These are phyloP conservation scores for Amanita subjunquillea DNA, from an alignment of 768 basidiomycete species.

Conservation along the genomic window DNA sequence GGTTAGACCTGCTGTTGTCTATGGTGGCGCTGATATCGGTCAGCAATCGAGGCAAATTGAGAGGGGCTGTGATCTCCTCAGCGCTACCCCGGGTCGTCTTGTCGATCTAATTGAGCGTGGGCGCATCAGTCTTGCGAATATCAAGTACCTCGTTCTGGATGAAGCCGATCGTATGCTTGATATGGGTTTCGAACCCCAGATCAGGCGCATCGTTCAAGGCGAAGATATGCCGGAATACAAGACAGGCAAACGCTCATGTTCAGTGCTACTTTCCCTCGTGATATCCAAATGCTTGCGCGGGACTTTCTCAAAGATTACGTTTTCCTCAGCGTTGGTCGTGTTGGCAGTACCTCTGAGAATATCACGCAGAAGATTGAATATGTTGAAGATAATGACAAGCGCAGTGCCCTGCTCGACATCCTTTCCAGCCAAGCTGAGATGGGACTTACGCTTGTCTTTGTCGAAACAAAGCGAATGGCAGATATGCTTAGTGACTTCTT, in stretches of 20 bases:
- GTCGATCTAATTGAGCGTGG: slow-evolving; percentile 98
- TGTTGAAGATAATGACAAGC: slow-evolving; percentile 95
- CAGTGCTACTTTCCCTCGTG: slow-evolving; percentile 97
- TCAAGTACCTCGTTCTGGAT: slow-evolving; percentile 96
- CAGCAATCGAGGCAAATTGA: slow-evolving; percentile 90
- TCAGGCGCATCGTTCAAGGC: slow-evolving; percentile 93
- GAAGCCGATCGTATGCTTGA: slow-evolving; percentile 99
- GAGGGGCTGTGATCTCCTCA: slow-evolving; percentile 93
- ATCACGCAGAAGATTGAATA: slow-evolving; percentile 99
- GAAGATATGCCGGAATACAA: slow-evolving; percentile 91
- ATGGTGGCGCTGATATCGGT: slow-evolving; percentile 98
- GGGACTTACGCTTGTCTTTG: slow-evolving; percentile 91
- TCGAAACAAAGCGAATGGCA: slow-evolving; percentile 99
- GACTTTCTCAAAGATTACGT: slow-evolving; percentile 98
- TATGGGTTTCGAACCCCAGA: slow-evolving; percentile 99
- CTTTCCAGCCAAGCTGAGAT: slow-evolving; percentile 50
- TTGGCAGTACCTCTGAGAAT: slow-evolving; percentile 98
- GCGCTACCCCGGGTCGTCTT: slow-evolving; percentile 94
- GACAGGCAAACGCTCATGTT: slow-evolving; percentile 99
- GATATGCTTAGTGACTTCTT: slow-evolving; percentile 97
- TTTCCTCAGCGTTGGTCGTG: slow-evolving; percentile 97
- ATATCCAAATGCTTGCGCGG: slow-evolving; percentile 93
- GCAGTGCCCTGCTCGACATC: slow-evolving; percentile 91
- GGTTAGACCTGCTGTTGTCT: slow-evolving; percentile 98
- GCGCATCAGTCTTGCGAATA: slow-evolving; percentile 89